Evolutionary conservation across 768 basidiomycete species (phyloP), one percentile per base, ranked within the genome.

Genomic region (Auricularia auricula-judae): DNA sequence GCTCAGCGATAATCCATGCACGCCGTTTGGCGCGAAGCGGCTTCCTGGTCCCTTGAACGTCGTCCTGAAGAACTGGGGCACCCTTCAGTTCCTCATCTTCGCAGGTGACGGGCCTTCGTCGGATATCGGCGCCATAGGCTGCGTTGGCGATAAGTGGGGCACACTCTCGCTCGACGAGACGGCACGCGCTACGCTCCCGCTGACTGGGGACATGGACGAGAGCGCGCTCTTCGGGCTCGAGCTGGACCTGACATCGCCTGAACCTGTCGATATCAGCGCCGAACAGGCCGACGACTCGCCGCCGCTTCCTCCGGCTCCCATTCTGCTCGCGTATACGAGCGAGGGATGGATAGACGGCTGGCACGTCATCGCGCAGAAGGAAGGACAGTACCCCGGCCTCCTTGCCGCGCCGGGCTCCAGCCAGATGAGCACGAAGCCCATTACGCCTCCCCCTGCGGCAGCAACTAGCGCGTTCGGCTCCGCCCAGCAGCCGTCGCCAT

Each of bases 271-370:
- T 72, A 65, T 7, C 74, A 76, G 63, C 75, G 75, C 11, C 75
- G 73, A 11, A 70, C 76, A 81, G 67, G 72, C 71, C 14, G 69
- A 75, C 4, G 77, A 77, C 12, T 66, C 80, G 2, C 80, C 82
- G 11, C 53, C 61, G 33, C 36, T 66, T 7, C 68, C 67, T 16
- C 75, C 82, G 10, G 78, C 79, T 12, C 90, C 90, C 0, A 77
- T 90, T 64, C 74, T 91, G 73, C 91, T 85, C 71, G 86, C 83
- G 2, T 91, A 89, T 72, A 79, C 88, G 11, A 89, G 85, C 63
- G 90, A 93, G 70, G 90, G 90, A 21, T 88, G 89, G 0, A 63
- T 93, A 29, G 81, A 85, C 60, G 90, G 79, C 3, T 93, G 90
- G 89, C 78, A 85, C 71, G 70, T 88, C 23, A 81, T 88, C 43